phyloP scores from a whole-genome alignment of 306 rosid genomes.

The Pyrus communis region DNA sequence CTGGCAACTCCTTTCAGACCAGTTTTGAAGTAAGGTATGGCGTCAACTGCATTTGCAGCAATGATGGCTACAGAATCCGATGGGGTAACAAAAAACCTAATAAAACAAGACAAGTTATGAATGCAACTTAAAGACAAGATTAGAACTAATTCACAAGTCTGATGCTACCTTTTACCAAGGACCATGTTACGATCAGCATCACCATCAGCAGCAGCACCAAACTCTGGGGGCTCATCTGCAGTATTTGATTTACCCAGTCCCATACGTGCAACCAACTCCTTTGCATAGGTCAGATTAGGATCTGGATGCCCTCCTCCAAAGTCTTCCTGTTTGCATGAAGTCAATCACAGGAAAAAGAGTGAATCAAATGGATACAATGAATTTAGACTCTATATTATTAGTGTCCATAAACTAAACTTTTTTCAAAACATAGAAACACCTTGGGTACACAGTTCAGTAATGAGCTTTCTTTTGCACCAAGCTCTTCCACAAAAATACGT shows the following conservation, averaged over 20 bases:
- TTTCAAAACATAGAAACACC: constrained; percentile 33
- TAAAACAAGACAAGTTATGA: constrained; percentile 13
- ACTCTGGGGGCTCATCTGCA: constrained; percentile 81
- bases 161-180: constrained; percentile 86
- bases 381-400: not conserved
- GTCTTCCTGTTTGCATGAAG: constrained; percentile 68
- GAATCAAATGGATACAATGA: not conserved
- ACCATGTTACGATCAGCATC: constrained; percentile 99
- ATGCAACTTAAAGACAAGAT: not conserved
- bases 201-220: constrained; percentile 99
- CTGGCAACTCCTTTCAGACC: constrained; percentile 99
- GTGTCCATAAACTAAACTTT: too few relatives aligned
- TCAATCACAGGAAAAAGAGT: not conserved
- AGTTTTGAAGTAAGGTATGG: constrained; percentile 87
- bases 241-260: constrained; percentile 77
- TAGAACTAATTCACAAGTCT: not conserved
- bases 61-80: constrained; percentile 98
- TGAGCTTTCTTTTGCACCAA: constrained; percentile 92
- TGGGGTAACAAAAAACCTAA: constrained; percentile 95
- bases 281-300: constrained; percentile 97
- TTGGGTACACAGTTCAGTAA: constrained; percentile 85
- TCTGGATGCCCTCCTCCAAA: constrained; percentile 99
- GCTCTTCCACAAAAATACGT: constrained; percentile 91
- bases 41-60: constrained; percentile 97
- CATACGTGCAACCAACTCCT: constrained; percentile 90